phyloP scores from a whole-genome alignment of 2,329 filamentous ascomycete species.

The Aureobasidium sp. region DNA sequence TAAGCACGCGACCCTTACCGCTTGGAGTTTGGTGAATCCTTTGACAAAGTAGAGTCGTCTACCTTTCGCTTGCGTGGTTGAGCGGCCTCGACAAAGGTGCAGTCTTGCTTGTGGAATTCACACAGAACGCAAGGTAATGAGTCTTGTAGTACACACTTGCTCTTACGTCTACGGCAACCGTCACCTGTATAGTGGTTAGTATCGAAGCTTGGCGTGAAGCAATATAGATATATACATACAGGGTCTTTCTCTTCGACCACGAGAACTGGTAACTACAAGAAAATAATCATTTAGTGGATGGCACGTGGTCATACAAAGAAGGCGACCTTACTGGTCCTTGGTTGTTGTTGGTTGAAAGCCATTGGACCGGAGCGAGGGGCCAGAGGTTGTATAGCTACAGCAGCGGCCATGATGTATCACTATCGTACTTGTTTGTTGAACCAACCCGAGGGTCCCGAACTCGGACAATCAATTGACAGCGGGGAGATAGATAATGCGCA shows the following conservation, averaged over 20 bases:
- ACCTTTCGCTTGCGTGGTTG: conserved; percentile 73
- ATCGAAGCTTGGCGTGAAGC: conserved; percentile 33
- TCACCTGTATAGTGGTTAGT: conserved; percentile 43
- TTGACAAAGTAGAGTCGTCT: conserved; percentile 41
- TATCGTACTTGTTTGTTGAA: conserved; percentile 7
- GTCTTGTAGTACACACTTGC: conserved; percentile 71
- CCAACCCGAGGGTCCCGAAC: neutral
- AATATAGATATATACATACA: conserved; percentile 18
- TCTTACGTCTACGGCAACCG: conserved; percentile 64
- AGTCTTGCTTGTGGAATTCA: conserved; percentile 68
- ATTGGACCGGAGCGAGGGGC: conserved; percentile 37
- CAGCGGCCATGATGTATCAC: conserved; percentile 34
- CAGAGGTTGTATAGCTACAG: conserved; percentile 39
- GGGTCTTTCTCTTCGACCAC: conserved; percentile 31
- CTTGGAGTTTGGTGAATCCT: conserved; percentile 19
- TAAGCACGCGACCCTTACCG: conserved; percentile 14
- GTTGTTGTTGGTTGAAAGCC: conserved; percentile 26
- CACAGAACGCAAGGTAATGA: conserved; percentile 66
- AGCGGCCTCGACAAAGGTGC: conserved; percentile 69
- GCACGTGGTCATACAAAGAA: neutral
- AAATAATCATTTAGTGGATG: conserved; percentile 17
- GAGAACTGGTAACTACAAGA: conserved; percentile 7
- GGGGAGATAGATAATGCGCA: conserved; percentile 12
- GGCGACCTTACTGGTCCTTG: conserved; percentile 16
- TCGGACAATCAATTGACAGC: conserved; percentile 14